Conservation (phyloP, 2,329 filamentous ascomycete genomes). For the Aspergillus alliaceus region DNA sequence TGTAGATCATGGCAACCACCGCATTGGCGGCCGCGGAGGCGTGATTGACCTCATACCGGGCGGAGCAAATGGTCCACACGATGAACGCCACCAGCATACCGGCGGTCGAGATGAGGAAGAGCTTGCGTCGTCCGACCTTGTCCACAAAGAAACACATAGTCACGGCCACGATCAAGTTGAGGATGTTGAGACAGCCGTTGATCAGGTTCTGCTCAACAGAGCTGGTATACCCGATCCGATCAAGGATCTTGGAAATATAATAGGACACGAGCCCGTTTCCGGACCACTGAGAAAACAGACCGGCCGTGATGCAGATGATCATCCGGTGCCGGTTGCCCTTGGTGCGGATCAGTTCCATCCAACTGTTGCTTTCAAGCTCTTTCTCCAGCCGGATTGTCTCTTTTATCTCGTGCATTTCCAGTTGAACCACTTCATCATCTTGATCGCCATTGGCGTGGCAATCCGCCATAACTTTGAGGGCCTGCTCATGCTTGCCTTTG, state of each 20-base stretch:
- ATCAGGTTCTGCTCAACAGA: constrained; percentile 41
- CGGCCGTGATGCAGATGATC: constrained; percentile 54
- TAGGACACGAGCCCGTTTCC: constrained; percentile 50
- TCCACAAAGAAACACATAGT: constrained; percentile 43
- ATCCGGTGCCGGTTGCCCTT: constrained; percentile 57
- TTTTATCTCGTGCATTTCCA: constrained; percentile 39
- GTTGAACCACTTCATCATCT: constrained; percentile 30
- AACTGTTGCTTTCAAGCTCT: constrained; percentile 48
- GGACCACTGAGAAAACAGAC: constrained; percentile 60
- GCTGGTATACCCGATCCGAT: constrained; percentile 38
- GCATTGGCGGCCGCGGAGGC: constrained; percentile 34
- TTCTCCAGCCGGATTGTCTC: constrained; percentile 47
- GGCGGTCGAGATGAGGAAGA: constrained; percentile 43
- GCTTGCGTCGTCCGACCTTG: constrained; percentile 42
- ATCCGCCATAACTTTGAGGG: constrained; percentile 31
- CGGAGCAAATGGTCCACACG: constrained; percentile 44
- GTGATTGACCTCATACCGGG: constrained; percentile 32
- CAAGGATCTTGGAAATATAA: constrained; percentile 40
- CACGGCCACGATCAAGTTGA: constrained; percentile 39
- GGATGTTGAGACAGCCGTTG: constrained; percentile 43
- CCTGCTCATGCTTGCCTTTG: constrained; percentile 30
- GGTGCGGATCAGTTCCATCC: constrained; percentile 41
- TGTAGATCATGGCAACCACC: constrained; percentile 45
- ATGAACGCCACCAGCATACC: constrained; percentile 49
- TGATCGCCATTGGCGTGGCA: constrained; percentile 43